Base-by-base conservation (phyloP, 345 rosid species). In the Mangifera indica region DNA sequence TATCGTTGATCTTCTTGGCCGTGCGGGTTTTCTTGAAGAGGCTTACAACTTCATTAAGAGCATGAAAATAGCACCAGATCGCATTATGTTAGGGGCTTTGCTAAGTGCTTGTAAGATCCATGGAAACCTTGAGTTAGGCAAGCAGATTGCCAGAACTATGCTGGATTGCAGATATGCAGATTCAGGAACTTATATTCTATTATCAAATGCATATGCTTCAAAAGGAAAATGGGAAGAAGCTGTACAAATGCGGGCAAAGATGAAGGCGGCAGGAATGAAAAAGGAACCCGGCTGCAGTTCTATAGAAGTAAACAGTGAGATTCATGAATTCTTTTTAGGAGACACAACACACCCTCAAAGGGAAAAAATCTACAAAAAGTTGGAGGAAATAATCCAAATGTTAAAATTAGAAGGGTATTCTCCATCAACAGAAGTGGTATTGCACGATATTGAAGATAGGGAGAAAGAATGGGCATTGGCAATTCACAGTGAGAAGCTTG, bases 231-330 rank as follows among this genome's bases (percentile, higher is more conserved):
- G 92, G 92, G 75, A 83, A 72, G 88, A 89, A 69, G 85, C 84
- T 40, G 84, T 76, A 13, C 70, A 78, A 66, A 58, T 84, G 49
- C 84, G 89, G 69, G 84, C 66, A 73, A 78, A 72, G 76, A 87
- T 89, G 95, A 87, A 72, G 82, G 84, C 72, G 34, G 63, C 69
- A 44, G 87, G 92, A 66, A 83, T 84, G 17, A 74, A 75, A 37
- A 89, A 87, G 78, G 92, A 89, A 74, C 90, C 90, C 15, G 92
- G 91, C 18, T 84, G 89, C 64, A 90, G 95, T 71, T 87, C 81
- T 45, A 79, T 90, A 49, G 88, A 90, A 75, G 79, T 85, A 54
- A 74, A 83, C 63, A 82, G 79, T 69, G 72, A 82, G 70, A 80
- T 90, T 59, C 91, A 90, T 54, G 85, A 88, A 76, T 88, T 90